Conservation (phyloP, 169 alveolate species). For the Eimeria tenella region DNA sequence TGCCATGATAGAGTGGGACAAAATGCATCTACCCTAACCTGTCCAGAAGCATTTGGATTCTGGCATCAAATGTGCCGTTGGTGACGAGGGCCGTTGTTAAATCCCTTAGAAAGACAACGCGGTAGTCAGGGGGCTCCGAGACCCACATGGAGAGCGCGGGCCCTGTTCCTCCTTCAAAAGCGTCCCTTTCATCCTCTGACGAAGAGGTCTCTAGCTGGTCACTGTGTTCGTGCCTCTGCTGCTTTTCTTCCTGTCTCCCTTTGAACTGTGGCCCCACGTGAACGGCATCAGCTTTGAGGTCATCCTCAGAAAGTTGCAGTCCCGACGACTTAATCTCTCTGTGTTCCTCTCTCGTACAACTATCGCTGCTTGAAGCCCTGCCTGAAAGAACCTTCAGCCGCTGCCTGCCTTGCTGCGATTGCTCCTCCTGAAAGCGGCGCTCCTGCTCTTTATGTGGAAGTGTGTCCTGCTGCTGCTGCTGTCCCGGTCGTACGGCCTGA, state of each 20-base stretch:
- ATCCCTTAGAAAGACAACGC: constrained; percentile 52
- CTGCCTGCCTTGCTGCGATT: constrained; percentile 25
- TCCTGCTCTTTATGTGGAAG: background rate
- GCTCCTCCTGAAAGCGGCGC: constrained; percentile 21
- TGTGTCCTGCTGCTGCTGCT: background rate
- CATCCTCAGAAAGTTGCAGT: too few species aligned
- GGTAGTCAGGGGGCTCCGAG: constrained; percentile 47
- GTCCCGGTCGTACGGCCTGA: background rate
- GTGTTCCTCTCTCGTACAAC: background rate
- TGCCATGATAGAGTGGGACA: too few species aligned
- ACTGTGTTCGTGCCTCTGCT: constrained; percentile 4
- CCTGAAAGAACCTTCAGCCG: background rate
- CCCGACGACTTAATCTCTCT: background rate
- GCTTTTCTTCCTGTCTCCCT: background rate
- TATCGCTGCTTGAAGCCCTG: background rate
- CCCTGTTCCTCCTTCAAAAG: background rate
- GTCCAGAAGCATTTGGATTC: constrained; percentile 67
- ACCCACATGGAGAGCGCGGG: constrained; percentile 37
- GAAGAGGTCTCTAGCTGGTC: background rate
- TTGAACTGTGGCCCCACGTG: background rate
- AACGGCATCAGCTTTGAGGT: too few species aligned
- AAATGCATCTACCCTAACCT: background rate
- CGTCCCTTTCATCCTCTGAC: constrained; percentile 17
- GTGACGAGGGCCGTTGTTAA: constrained; percentile 72
- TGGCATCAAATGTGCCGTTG: constrained; percentile 68